Percentiles rank a stretch among this genome's conserved stretches.
These are phyloP conservation scores for Diaporthe vaccinii DNA, from an alignment of 2,329 filamentous ascomycete species.

Conservation along the genomic window DNA sequence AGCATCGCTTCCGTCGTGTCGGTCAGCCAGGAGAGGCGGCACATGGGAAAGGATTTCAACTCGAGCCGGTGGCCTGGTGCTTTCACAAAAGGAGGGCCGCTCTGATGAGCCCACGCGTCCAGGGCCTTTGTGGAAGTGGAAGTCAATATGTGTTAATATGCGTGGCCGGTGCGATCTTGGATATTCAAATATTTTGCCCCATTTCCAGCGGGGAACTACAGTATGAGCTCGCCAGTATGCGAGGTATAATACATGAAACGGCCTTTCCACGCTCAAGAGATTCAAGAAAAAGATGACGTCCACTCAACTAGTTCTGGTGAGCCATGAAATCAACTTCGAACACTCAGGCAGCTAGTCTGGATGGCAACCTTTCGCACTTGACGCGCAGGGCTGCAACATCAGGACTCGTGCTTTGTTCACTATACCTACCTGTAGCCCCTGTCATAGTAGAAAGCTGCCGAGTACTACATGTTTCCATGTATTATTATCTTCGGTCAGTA, in stretches of 20 bases:
- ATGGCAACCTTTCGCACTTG: not conserved
- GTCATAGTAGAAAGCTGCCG: not conserved
- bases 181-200: not conserved
- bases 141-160: not conserved
- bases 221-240: not conserved
- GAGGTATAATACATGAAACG: not conserved
- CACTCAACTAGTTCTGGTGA: not conserved
- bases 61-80: slow-evolving; percentile 7
- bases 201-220: not conserved
- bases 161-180: not conserved
- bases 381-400: not conserved
- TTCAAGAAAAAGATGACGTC: no score
- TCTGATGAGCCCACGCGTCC: not conserved
- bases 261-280: not conserved
- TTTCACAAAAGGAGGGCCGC: not conserved
- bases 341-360: not conserved
- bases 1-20: slow-evolving; percentile 10
- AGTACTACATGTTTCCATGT: not conserved
- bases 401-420: not conserved
- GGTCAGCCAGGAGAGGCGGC: slow-evolving; percentile 13
- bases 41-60: slow-evolving; percentile 15
- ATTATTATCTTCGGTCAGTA: not conserved
- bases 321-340: not conserved
- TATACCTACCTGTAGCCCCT: no score
- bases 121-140: not conserved